Evolutionary conservation across 495 filamentous ascomycete species (phyloP).

Genomic region (Xylaria cubensis): DNA sequence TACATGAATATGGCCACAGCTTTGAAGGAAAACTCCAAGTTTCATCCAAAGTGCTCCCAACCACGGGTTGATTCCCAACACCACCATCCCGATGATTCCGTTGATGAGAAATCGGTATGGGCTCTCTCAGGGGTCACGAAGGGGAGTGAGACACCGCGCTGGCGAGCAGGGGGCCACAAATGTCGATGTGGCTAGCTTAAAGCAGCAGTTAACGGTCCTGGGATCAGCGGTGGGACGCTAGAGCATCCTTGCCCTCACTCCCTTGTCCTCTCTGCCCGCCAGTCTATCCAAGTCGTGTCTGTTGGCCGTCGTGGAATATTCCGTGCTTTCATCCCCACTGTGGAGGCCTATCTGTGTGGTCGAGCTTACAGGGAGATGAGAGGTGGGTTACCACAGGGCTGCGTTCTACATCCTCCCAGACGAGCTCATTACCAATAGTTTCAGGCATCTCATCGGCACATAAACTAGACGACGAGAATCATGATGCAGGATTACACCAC

Average conservation of each 20-base stretch:
- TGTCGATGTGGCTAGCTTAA: slow-evolving; percentile 26
- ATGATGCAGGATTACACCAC: slow-evolving; percentile 10
- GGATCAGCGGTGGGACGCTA: slow-evolving; percentile 26
- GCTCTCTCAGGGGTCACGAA: slow-evolving; percentile 17
- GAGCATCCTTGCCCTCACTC: slow-evolving; percentile 24
- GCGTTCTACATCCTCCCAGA: slow-evolving; percentile 3
- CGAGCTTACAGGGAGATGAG: slow-evolving; percentile 7
- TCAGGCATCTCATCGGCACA: slow-evolving; percentile 5
- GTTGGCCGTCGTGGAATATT: slow-evolving; percentile 28
- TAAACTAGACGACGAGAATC: slow-evolving; percentile 5
- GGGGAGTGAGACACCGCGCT: background rate
- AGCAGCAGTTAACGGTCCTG: slow-evolving; percentile 17
- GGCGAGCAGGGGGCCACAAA: slow-evolving; percentile 18
- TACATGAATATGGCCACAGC: background rate
- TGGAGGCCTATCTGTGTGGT: slow-evolving; percentile 15
- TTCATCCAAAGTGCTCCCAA: background rate
- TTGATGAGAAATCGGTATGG: slow-evolving; percentile 5
- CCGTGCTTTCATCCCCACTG: slow-evolving; percentile 25
- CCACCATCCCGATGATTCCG: slow-evolving; percentile 15
- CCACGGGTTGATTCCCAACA: slow-evolving; percentile 6
- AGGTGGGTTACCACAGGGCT: slow-evolving; percentile 23
- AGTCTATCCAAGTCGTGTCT: slow-evolving; percentile 20
- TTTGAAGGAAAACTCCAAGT: background rate
- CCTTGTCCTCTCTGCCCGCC: slow-evolving; percentile 6
- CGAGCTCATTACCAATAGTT: slow-evolving; percentile 16